Conservation (phyloP, 306 rosid genomes). For the Fragaria vesca region DNA sequence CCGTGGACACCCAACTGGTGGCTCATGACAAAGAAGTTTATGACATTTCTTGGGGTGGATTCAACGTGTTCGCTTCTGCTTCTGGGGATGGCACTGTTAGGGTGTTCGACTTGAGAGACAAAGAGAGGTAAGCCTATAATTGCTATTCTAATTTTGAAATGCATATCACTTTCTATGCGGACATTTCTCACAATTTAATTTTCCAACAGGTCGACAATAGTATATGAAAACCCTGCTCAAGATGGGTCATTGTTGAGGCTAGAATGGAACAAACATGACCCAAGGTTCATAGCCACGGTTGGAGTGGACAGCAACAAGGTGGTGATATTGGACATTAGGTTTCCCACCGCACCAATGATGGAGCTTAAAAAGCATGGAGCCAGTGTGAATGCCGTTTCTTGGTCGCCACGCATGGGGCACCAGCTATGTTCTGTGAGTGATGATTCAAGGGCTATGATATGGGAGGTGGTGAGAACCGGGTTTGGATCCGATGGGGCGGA, state of each 20-base stretch:
- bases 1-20: conserved; percentile 55
- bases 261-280: conserved; percentile 69
- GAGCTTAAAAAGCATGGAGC: conserved; percentile 50
- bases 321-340: conserved; percentile 58
- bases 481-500: conserved; percentile 16
- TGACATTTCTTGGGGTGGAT: conserved; percentile 74
- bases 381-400: conserved; percentile 60
- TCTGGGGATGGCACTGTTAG: conserved; percentile 72
- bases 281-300: conserved; percentile 56
- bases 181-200: background rate
- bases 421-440: conserved; percentile 55
- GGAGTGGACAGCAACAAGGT: conserved; percentile 58
- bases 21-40: conserved; percentile 75
- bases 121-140: conserved; percentile 36
- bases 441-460: conserved; percentile 62
- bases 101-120: conserved; percentile 61
- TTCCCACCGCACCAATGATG: conserved; percentile 55
- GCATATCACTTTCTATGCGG: background rate
- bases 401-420: conserved; percentile 55
- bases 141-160: background rate
- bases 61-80: conserved; percentile 60
- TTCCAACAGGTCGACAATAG: conserved; percentile 44
- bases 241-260: conserved; percentile 48
- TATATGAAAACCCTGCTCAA: conserved; percentile 50
- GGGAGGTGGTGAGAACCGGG: conserved; percentile 49